phyloP scores from a whole-genome alignment of 495 filamentous ascomycete genomes.

The Diplogelasinospora grovesii region DNA sequence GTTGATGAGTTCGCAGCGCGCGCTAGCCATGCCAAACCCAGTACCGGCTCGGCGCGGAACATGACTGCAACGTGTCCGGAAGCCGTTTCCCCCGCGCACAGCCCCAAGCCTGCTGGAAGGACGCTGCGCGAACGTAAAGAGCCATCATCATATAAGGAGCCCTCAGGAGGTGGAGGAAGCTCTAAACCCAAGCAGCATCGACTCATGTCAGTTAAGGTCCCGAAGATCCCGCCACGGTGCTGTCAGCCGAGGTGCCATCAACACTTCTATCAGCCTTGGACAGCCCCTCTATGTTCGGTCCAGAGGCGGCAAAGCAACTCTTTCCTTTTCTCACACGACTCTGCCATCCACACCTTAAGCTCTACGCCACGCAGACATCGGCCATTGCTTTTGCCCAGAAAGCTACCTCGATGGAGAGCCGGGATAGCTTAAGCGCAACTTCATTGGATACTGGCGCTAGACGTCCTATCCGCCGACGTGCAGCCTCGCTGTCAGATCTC shows the following conservation, averaged over 20 bases:
- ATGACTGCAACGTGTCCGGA: too few relatives aligned
- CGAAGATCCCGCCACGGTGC: constrained; percentile 1
- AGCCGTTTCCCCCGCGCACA: too few relatives aligned
- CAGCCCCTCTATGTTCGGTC: too few relatives aligned
- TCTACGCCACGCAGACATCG: neutral
- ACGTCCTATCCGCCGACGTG: constrained; percentile 4
- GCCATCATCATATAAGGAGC: constrained; percentile 3
- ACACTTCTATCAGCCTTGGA: too few relatives aligned
- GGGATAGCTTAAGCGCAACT: neutral
- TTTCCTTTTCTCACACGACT: too few relatives aligned
- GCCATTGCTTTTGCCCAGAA: neutral
- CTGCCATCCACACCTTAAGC: neutral
- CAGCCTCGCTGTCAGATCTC: constrained; percentile 3
- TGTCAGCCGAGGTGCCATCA: neutral
- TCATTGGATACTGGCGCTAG: neutral
- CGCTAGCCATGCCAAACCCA: too few relatives aligned
- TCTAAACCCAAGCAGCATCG: constrained; percentile 3
- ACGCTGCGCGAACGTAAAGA: constrained; percentile 5
- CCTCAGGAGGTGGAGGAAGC: neutral
- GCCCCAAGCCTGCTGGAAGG: too few relatives aligned
- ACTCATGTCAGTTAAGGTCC: constrained; percentile 2
- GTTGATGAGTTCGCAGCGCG: too few relatives aligned
- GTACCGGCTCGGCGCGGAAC: too few relatives aligned
- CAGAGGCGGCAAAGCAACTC: too few relatives aligned
- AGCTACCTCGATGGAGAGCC: neutral